Evolutionary conservation across 202 grass and related monocot genomes (phyloP).

Genomic region (Musa balbisiana): DNA sequence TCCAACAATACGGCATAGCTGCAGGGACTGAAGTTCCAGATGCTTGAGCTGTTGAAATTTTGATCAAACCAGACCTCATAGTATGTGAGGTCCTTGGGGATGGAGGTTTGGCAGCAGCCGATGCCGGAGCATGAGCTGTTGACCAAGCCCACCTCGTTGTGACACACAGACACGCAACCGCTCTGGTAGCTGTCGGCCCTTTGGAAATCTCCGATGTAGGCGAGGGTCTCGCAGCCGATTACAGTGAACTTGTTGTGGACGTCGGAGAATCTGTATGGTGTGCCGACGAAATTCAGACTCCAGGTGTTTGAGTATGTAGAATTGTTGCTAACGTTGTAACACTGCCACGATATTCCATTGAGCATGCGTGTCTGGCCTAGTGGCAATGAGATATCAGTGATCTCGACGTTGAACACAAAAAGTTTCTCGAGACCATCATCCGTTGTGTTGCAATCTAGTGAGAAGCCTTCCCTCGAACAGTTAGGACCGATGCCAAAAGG

Average conservation of each 20-base stretch:
- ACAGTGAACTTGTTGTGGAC: constrained; percentile 22
- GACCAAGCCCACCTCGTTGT: background rate
- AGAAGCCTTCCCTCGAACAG: background rate
- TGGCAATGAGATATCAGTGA: too few species aligned
- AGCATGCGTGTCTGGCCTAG: too few species aligned
- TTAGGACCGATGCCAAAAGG: background rate
- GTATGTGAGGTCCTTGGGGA: background rate
- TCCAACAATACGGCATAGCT: constrained; percentile 39
- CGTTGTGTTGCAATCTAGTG: constrained; percentile 15
- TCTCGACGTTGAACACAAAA: background rate
- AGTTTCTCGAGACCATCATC: constrained; percentile 12
- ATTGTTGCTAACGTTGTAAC: background rate
- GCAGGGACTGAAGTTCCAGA: constrained; percentile 23
- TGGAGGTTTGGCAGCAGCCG: constrained; percentile 47
- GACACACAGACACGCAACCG: constrained; percentile 43
- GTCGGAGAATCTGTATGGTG: constrained; percentile 12
- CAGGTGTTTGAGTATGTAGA: rapidly evolving
- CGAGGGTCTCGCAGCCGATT: constrained; percentile 35
- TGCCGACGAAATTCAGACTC: background rate
- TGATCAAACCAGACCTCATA: background rate
- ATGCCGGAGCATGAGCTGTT: constrained; percentile 34
- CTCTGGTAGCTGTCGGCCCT: rapidly evolving
- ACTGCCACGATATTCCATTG: too few species aligned
- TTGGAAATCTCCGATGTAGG: constrained; percentile 30
- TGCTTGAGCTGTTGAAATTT: background rate